A percentile compares a stretch with the other conserved stretches of the same genome.
These are phyloP conservation scores for Drechslerella dactyloides DNA, from an alignment of 2,329 filamentous ascomycete species.

Conservation along the genomic window DNA sequence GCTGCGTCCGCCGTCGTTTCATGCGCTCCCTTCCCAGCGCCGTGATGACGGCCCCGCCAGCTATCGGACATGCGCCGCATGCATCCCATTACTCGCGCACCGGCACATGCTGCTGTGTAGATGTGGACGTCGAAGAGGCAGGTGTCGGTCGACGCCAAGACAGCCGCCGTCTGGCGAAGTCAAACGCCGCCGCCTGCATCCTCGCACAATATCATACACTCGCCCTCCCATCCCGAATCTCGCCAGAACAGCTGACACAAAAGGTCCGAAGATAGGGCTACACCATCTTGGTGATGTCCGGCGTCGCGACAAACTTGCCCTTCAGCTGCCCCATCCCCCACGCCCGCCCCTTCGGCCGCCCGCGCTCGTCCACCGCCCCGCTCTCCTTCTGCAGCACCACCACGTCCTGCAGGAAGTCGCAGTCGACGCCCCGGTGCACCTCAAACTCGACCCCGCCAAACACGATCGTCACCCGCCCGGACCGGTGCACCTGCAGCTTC, in stretches of 20 bases:
- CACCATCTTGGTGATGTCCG: conserved; percentile 58
- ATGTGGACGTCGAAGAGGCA: not conserved
- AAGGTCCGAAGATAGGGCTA: conserved; percentile 14
- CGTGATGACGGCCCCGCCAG: not conserved
- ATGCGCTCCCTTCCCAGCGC: no score
- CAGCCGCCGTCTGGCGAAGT: not conserved
- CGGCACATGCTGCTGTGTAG: not conserved
- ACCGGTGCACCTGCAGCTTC: conserved; percentile 68
- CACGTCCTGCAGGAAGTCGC: conserved; percentile 68
- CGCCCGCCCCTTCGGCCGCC: conserved; percentile 54
- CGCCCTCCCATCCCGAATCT: no score
- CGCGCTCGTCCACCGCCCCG: conserved; percentile 52
- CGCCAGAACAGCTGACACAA: no score
- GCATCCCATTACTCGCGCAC: no score
- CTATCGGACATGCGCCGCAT: not conserved
- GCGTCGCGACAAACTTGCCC: conserved; percentile 69
- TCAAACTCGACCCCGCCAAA: conserved; percentile 69
- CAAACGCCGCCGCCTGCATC: not conserved
- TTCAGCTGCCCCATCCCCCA: conserved; percentile 68
- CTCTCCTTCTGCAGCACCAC: conserved; percentile 58
- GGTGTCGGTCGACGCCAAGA: no score
- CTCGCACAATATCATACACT: not conserved
- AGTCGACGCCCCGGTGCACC: conserved; percentile 65
- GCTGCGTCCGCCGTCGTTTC: not conserved
- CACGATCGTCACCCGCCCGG: conserved; percentile 67